Evolutionary conservation across 257 asterid genomes (phyloP), one percentile per base, ranked within the genome.

Genomic region (Fraxinus quadrangulata): DNA sequence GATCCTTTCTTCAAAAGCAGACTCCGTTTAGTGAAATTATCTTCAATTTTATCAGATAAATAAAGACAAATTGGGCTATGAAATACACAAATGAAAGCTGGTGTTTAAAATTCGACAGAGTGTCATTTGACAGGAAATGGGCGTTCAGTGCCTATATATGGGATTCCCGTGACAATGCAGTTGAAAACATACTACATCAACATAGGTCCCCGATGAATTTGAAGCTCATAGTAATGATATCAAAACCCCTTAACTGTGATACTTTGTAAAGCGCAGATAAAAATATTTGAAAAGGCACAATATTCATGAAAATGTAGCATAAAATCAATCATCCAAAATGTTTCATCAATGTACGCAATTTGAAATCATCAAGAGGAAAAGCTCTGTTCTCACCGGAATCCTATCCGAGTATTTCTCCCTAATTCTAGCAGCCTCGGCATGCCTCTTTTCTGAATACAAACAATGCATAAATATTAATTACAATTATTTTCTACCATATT

Each of bases 381-480:
- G 12, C 28, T 21, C 9, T n/a, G 67, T 73, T 74, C 88, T 87
- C 85, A 90, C 96, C 75, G 96, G 96, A 75, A 90, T 86, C 28
- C 96, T 89, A 79, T 90, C 96, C 0, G 92, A 83, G 36, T 90
- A 90, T 80, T 90, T 90, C 80, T 89, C 94, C 82, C 96, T 89
- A 36, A 90, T 90, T 81, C 92, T 82, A 56, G 90, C 89, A 86
- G 96, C 87, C 85, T 89, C 94, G 2, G 92, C 90, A 10, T 87
- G 88, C 89, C 94, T 87, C 79, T 89, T 89, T 81, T 81, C 94
- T 89, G 83, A 30, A n/a, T 74, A 72, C 51, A 86, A 17, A 49
- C 49, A 75, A 75, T 74, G 67, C 19, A 39, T 66, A 26, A 69
- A 77, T 16, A 28, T 24, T 73, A 67, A 36, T 21, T 73, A 49